Percentiles rank a stretch among this genome's conserved stretches.
Conservation (phyloP, 2,329 filamentous ascomycete genomes). For the Tolypocladium inflatum region DNA sequence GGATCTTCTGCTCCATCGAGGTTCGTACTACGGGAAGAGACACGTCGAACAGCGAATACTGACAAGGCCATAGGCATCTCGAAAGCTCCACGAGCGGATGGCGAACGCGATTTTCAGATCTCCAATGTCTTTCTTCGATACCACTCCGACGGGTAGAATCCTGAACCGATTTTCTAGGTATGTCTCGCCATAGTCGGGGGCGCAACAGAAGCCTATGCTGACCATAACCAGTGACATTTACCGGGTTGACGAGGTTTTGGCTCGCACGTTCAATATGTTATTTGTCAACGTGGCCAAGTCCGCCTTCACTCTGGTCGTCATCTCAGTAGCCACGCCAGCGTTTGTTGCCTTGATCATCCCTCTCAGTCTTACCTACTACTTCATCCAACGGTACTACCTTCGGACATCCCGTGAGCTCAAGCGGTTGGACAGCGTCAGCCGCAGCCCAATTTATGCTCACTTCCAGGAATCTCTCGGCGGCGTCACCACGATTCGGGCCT, state of each 20-base stretch:
- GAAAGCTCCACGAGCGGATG: constrained; percentile 96
- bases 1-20: constrained; percentile 99
- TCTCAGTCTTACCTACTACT: constrained; percentile 72
- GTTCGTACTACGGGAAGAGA: constrained; percentile 31
- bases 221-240: constrained; percentile 57
- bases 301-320: constrained; percentile 77
- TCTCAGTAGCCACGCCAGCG: constrained; percentile 69
- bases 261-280: constrained; percentile 95
- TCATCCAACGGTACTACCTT: constrained; percentile 94
- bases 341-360: constrained; percentile 79
- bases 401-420: constrained; percentile 94
- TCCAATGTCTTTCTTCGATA: constrained; percentile 98
- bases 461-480: constrained; percentile 96
- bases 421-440: constrained; percentile 86
- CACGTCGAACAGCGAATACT: background rate
- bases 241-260: constrained; percentile 82
- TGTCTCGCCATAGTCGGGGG: constrained; percentile 16
- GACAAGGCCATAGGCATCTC: constrained; percentile 55
- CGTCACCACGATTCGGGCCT: constrained; percentile 90
- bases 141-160: constrained; percentile 91
- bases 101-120: constrained; percentile 94
- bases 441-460: constrained; percentile 94
- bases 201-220: constrained; percentile 8
- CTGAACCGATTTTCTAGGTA: constrained; percentile 92
- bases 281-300: constrained; percentile 69